phyloP scores from a whole-genome alignment of 2,329 filamentous ascomycete genomes.

The Aspergillus tubingensis region DNA sequence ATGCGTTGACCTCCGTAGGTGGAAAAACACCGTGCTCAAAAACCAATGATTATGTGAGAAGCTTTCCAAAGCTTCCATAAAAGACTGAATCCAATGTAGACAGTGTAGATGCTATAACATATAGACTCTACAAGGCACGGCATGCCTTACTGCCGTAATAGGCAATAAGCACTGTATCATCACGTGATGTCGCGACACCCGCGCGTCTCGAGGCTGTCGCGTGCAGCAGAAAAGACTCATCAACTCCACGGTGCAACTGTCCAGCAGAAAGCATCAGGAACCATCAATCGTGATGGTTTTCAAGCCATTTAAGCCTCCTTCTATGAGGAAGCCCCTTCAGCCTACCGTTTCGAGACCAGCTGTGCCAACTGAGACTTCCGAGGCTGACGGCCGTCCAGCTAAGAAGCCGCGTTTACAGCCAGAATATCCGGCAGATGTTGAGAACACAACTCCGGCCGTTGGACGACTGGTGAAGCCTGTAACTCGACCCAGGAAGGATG shows the following conservation, averaged over 20 bases:
- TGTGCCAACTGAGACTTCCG: slow-evolving; percentile 7
- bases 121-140: not conserved
- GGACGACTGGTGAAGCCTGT: slow-evolving; percentile 33
- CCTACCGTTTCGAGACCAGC: not conserved
- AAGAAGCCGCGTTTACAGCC: slow-evolving; percentile 42
- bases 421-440: slow-evolving; percentile 15
- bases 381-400: slow-evolving; percentile 24
- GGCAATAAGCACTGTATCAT: not conserved
- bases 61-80: no score
- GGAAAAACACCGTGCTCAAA: no score
- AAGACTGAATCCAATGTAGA: no score
- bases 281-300: slow-evolving; percentile 40
- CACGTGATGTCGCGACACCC: slow-evolving; percentile 1
- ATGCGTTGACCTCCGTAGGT: no score
- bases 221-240: not conserved
- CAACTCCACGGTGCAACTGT: not conserved
- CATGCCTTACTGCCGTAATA: not conserved
- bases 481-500: slow-evolving; percentile 32
- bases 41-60: no score
- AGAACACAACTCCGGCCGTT: slow-evolving; percentile 12
- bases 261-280: not conserved
- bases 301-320: slow-evolving; percentile 50
- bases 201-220: slow-evolving; percentile 1
- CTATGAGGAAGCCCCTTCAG: slow-evolving; percentile 37
- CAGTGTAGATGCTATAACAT: no score